A percentile compares a stretch with the other conserved stretches of the same genome.
Evolutionary conservation across 768 basidiomycete species (phyloP).

Genomic region (Tulasnella sp.): DNA sequence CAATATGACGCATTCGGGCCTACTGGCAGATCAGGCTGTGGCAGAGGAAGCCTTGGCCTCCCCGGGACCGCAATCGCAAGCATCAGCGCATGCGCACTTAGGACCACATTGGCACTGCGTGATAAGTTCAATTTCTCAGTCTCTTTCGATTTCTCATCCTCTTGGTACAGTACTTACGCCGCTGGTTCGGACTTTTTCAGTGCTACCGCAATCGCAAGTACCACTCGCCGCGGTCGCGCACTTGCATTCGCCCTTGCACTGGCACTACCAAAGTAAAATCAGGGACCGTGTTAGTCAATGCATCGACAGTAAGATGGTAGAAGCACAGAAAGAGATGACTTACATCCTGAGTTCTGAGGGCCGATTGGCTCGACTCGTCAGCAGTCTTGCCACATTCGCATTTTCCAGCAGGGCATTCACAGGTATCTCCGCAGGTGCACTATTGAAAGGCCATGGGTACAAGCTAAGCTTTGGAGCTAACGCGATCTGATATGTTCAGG

Average conservation of each 20-base stretch:
- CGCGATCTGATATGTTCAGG: background rate
- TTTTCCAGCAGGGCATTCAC: background rate
- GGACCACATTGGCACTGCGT: constrained; percentile 1
- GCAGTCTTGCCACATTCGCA: background rate
- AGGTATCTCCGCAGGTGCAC: background rate
- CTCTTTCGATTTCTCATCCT: background rate
- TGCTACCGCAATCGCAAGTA: background rate
- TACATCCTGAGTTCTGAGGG: background rate
- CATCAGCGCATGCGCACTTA: background rate
- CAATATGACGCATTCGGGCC: background rate
- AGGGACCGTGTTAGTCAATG: background rate
- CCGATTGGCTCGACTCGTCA: background rate
- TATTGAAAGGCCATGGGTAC: background rate
- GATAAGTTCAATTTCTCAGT: background rate
- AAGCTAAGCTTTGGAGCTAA: background rate
- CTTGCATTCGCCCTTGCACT: constrained; percentile 15
- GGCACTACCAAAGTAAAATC: background rate
- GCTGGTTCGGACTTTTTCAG: background rate
- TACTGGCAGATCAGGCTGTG: background rate
- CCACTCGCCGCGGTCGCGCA: background rate
- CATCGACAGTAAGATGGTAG: background rate
- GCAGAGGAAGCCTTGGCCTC: background rate
- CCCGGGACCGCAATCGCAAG: background rate
- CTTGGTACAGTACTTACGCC: background rate
- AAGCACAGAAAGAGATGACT: background rate